Evolutionary conservation across 2,329 filamentous ascomycete genomes (phyloP).

Genomic region (Alternaria ventricosa): DNA sequence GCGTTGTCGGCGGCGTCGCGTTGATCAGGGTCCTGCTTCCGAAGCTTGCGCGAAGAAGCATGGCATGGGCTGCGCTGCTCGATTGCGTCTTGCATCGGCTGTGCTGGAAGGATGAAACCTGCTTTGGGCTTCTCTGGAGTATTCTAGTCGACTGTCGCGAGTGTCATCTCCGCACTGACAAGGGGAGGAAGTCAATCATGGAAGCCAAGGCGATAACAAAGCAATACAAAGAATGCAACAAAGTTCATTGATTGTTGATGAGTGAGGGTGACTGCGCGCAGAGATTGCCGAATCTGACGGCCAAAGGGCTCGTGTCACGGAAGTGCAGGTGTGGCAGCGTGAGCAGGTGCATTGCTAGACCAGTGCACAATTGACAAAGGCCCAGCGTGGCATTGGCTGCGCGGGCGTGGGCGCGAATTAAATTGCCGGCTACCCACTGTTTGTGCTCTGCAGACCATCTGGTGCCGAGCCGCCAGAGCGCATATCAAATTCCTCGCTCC

Average conservation of each 20-base stretch:
- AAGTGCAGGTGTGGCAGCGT: background rate
- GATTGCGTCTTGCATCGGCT: slow-evolving; percentile 7
- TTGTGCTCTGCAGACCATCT: slow-evolving; percentile 4
- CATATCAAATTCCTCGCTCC: slow-evolving; percentile 32
- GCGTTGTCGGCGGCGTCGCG: background rate
- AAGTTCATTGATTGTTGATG: background rate
- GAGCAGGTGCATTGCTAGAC: background rate
- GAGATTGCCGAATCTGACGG: background rate
- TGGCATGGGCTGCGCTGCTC: background rate
- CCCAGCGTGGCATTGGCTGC: slow-evolving; percentile 24
- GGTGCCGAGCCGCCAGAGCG: slow-evolving; percentile 21
- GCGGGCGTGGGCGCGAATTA: slow-evolving; percentile 17
- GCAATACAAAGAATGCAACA: background rate
- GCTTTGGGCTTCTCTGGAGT: slow-evolving; percentile 3
- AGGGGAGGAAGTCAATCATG: background rate
- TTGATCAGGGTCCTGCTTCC: slow-evolving; percentile 15
- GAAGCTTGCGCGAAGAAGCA: background rate
- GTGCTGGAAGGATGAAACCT: slow-evolving; percentile 13
- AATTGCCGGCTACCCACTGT: slow-evolving; percentile 17
- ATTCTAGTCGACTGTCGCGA: background rate
- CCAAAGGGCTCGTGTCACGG: background rate
- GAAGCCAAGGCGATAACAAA: background rate
- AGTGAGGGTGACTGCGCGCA: background rate
- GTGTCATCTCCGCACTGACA: slow-evolving; percentile 9
- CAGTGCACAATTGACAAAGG: slow-evolving; percentile 18